Conservation (phyloP, 345 rosid genomes). For the Gossypium anomalum region DNA sequence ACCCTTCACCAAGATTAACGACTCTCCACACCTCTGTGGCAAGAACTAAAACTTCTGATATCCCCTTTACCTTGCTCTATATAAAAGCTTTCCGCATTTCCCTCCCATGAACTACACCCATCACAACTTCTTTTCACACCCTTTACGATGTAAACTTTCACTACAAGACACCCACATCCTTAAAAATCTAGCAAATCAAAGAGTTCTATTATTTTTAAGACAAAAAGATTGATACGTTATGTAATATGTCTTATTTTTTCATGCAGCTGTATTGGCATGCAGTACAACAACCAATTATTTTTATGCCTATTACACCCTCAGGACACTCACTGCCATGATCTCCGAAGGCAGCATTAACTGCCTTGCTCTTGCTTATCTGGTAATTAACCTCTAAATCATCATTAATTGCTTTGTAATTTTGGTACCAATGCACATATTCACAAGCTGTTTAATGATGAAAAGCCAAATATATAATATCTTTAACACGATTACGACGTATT, state of each 20-base stretch:
- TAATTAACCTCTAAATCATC: conserved; percentile 20
- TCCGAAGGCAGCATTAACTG: conserved; percentile 60
- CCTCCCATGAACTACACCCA: too few relatives aligned
- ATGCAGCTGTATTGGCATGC: conserved; percentile 74
- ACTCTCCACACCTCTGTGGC: too few relatives aligned
- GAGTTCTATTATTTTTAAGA: not conserved
- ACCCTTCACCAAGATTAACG: too few relatives aligned
- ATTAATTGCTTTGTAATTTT: not conserved
- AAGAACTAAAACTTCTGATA: too few relatives aligned
- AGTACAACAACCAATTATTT: conserved; percentile 58
- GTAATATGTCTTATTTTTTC: not conserved
- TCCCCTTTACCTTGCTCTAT: too few relatives aligned
- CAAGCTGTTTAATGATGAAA: not conserved
- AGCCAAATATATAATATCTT: not conserved
- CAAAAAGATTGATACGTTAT: too few relatives aligned
- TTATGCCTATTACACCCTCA: conserved; percentile 52
- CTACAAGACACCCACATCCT: too few relatives aligned
- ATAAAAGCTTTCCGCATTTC: too few relatives aligned
- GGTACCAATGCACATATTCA: not conserved
- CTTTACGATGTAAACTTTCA: too few relatives aligned
- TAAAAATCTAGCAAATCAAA: too few relatives aligned
- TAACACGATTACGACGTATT: not conserved
- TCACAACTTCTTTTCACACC: too few relatives aligned
- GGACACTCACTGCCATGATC: conserved; percentile 62
- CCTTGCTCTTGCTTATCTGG: conserved; percentile 87